phyloP scores from a whole-genome alignment of 2,329 filamentous ascomycete species.

The Cyphellophora europaea region DNA sequence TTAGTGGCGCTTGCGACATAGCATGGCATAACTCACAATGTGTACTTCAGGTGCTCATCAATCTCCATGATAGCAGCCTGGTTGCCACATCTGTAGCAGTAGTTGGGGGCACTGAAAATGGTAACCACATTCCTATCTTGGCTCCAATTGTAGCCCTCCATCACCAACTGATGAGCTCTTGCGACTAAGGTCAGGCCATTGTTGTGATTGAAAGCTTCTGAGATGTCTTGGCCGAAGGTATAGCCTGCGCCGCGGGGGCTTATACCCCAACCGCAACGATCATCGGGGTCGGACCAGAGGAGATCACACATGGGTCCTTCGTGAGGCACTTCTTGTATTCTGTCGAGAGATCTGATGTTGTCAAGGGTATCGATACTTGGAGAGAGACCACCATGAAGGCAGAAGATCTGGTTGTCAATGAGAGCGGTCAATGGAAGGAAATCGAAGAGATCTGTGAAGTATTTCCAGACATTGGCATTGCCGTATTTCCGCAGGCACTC shows the following conservation, averaged over 20 bases:
- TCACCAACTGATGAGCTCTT: constrained; percentile 93
- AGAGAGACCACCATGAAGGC: constrained; percentile 89
- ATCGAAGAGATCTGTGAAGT: constrained; percentile 97
- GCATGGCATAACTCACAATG: constrained; percentile 88
- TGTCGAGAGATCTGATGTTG: constrained; percentile 89
- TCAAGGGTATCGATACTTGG: constrained; percentile 94
- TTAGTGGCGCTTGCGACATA: no score
- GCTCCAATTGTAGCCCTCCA: constrained; percentile 99
- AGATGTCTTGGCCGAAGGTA: constrained; percentile 94
- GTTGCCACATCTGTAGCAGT: constrained; percentile 98
- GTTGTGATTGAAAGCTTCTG: constrained; percentile 98
- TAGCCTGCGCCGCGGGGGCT: constrained; percentile 90
- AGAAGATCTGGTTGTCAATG: constrained; percentile 99
- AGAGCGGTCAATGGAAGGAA: constrained; percentile 94
- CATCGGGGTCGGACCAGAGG: constrained; percentile 96
- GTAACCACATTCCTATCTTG: constrained; percentile 97
- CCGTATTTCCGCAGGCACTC: constrained; percentile 98
- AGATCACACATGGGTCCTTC: constrained; percentile 98
- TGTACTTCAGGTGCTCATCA: constrained; percentile 98
- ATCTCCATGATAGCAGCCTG: constrained; percentile 99
- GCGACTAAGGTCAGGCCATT: constrained; percentile 94
- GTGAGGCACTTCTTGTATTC: constrained; percentile 96
- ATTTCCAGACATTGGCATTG: constrained; percentile 99
- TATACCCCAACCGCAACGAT: constrained; percentile 92
- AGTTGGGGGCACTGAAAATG: constrained; percentile 87